These are phyloP conservation scores for Cystobasidium tubakii DNA, from an alignment of 768 basidiomycete species.

Conservation along the genomic window DNA sequence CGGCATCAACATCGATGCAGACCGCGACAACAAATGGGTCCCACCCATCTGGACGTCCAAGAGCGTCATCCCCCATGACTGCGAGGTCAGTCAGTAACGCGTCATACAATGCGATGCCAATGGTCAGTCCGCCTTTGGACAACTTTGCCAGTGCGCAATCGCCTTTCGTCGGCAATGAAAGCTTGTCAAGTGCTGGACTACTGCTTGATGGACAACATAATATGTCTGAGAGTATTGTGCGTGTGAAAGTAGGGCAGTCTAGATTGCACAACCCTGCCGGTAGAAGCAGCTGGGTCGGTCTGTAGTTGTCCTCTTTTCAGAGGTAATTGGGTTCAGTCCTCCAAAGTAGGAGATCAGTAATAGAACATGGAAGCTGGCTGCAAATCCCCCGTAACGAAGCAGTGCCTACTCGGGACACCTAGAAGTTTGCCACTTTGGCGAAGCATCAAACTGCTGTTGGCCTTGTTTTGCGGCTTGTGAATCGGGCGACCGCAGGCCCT, in stretches of 20 bases:
- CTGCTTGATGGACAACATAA: conserved; percentile 58
- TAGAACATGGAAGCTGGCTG: too few relatives aligned
- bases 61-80: neutral
- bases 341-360: too few relatives aligned
- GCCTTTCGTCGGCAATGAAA: conserved; percentile 32
- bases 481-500: neutral
- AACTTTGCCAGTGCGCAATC: conserved; percentile 35
- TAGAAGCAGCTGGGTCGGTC: conserved; percentile 85
- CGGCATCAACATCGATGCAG: conserved; percentile 47
- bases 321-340: neutral
- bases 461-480: neutral
- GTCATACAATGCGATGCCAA: conserved; percentile 34
- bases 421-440: neutral
- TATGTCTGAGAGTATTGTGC: conserved; percentile 37
- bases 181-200: conserved; percentile 25
- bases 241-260: conserved; percentile 87
- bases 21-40: conserved; percentile 21
- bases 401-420: too few relatives aligned
- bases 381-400: too few relatives aligned
- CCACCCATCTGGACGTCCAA: neutral
- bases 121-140: conserved; percentile 22
- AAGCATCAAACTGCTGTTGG: neutral
- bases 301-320: conserved; percentile 50
- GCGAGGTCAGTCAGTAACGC: conserved; percentile 25
- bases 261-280: conserved; percentile 85